Percentiles rank a stretch among this genome's conserved stretches.
These are phyloP conservation scores for Pichia cactophila DNA, from an alignment of 1,139 yeast genomes.

Conservation along the genomic window DNA sequence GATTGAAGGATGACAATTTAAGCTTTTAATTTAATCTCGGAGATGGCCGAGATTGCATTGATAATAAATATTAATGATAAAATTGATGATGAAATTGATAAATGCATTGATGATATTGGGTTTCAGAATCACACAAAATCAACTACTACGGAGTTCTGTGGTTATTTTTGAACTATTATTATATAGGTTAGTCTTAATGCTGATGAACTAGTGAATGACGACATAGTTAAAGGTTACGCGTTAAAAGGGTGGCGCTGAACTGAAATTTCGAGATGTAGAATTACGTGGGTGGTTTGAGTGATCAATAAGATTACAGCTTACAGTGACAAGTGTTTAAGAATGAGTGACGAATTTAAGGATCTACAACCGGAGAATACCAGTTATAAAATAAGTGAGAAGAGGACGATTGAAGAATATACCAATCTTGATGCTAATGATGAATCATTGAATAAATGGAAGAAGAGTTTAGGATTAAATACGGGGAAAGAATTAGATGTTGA, in stretches of 20 bases:
- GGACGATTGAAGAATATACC: constrained; percentile 78
- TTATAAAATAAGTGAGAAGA: constrained; percentile 76
- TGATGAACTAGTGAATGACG: no score
- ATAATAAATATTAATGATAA: neutral
- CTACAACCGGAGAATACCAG: constrained; percentile 57
- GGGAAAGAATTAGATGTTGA: constrained; percentile 54
- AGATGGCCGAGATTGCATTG: neutral
- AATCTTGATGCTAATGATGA: constrained; percentile 86
- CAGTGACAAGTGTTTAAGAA: neutral
- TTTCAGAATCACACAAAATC: no score
- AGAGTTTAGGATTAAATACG: constrained; percentile 65
- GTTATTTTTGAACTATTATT: no score
- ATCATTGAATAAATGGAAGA: constrained; percentile 88
- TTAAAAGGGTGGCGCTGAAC: neutral
- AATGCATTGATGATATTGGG: no score
- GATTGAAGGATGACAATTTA: neutral
- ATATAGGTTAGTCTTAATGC: no score
- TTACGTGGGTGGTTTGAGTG: no score
- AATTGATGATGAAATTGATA: no score
- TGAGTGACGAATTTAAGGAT: constrained; percentile 37
- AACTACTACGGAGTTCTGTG: no score
- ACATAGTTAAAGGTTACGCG: no score
- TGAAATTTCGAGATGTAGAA: neutral
- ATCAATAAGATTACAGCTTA: no score
- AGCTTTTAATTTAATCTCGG: neutral